These are phyloP conservation scores for Citrus maxima DNA, from an alignment of 345 rosid genomes.

Conservation along the genomic window DNA sequence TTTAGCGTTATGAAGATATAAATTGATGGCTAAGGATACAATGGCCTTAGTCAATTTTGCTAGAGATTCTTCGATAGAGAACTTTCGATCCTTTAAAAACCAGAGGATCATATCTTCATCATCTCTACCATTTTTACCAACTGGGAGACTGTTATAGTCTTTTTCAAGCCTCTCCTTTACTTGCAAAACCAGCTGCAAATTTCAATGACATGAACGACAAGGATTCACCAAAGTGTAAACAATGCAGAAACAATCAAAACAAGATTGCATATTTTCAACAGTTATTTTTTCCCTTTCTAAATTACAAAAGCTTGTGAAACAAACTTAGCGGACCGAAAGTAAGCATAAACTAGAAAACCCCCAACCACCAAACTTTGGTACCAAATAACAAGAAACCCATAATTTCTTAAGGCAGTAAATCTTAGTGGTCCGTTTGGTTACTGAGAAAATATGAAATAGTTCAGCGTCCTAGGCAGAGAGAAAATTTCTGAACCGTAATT, in stretches of 20 bases:
- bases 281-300: too few relatives aligned
- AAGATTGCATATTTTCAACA: not conserved
- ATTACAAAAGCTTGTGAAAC: not conserved
- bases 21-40: slow-evolving; percentile 50
- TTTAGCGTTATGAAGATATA: not conserved
- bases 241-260: not conserved
- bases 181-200: slow-evolving; percentile 69
- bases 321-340: not conserved
- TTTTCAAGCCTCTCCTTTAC: slow-evolving; percentile 67
- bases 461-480: not conserved
- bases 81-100: slow-evolving; percentile 76
- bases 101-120: slow-evolving; percentile 93
- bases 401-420: not conserved
- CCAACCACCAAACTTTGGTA: not conserved
- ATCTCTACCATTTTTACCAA: slow-evolving; percentile 85
- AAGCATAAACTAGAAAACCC: not conserved
- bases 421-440: not conserved
- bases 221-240: not conserved
- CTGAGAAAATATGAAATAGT: not conserved
- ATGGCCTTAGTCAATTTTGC: slow-evolving; percentile 68
- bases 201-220: not conserved
- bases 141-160: slow-evolving; percentile 54
- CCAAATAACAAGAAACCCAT: not conserved
- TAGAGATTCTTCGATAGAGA: slow-evolving; percentile 60
- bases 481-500: not conserved